phyloP scores from a whole-genome alignment of 345 rosid genomes.

The Atalantia buxifolia region DNA sequence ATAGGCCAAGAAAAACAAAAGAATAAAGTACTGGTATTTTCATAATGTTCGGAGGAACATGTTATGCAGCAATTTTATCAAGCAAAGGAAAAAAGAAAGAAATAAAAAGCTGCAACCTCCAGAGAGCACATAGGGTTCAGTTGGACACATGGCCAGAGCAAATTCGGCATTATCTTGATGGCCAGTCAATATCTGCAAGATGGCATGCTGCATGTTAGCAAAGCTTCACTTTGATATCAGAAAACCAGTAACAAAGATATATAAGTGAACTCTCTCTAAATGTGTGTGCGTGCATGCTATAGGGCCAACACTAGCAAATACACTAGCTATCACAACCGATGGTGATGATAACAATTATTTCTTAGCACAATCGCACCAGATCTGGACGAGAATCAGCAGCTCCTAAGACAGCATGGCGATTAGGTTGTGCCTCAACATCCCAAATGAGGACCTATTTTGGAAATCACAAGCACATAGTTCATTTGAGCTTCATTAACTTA shows the following conservation, averaged over 20 bases:
- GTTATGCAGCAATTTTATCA: neutral
- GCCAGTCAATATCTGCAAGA: slow-evolving; percentile 58
- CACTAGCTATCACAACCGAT: neutral
- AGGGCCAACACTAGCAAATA: slow-evolving; percentile 1
- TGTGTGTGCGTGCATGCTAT: neutral
- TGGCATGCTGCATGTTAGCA: slow-evolving; percentile 14
- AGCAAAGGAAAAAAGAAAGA: neutral
- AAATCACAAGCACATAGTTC: neutral
- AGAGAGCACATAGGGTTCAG: slow-evolving; percentile 60
- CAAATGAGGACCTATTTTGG: slow-evolving; percentile 53
- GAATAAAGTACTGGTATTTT: no score
- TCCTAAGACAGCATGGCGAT: slow-evolving; percentile 54
- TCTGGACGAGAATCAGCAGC: slow-evolving; percentile 52
- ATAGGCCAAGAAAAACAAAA: neutral
- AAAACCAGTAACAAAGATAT: neutral
- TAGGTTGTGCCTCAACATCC: slow-evolving; percentile 66
- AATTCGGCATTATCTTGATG: slow-evolving; percentile 59
- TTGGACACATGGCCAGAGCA: slow-evolving; percentile 66
- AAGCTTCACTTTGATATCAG: slow-evolving; percentile 1
- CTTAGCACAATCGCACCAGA: slow-evolving; percentile 32
- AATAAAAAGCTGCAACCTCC: slow-evolving; percentile 35
- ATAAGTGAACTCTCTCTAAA: neutral
- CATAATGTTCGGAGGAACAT: neutral
- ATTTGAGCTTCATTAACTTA: slow-evolving; percentile 3
- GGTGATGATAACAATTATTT: neutral